These are phyloP conservation scores for Sporothrix brasiliensis DNA, from an alignment of 2,329 filamentous ascomycete genomes.

Conservation along the genomic window DNA sequence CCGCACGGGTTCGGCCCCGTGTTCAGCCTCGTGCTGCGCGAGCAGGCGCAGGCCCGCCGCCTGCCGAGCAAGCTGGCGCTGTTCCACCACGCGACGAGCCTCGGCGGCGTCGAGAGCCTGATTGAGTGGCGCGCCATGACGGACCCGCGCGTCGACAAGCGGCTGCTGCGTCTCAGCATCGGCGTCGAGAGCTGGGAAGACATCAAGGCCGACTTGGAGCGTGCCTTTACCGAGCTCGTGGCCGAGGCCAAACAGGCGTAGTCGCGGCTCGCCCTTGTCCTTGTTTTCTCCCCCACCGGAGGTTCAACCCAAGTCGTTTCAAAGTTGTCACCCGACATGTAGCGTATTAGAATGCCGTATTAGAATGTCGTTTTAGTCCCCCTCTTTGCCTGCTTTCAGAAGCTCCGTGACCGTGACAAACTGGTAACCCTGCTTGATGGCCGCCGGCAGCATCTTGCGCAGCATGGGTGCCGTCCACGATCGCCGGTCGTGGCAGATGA, in stretches of 20 bases:
- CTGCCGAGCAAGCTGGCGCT: conserved; percentile 78
- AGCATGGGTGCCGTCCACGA: conserved; percentile 85
- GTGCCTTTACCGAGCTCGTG: conserved; percentile 63
- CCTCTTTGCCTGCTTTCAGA: conserved; percentile 47
- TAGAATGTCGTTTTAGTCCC: too few relatives aligned
- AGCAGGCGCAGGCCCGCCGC: conserved; percentile 61
- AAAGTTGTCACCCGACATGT: not conserved
- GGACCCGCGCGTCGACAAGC: conserved; percentile 70
- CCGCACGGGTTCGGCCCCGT: conserved; percentile 87
- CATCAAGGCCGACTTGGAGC: conserved; percentile 71
- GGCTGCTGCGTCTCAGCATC: conserved; percentile 77
- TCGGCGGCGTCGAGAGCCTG: conserved; percentile 92
- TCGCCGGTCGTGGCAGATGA: conserved; percentile 84
- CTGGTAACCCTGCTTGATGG: conserved; percentile 69
- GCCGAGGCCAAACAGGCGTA: conserved; percentile 27
- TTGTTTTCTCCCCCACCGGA: not conserved
- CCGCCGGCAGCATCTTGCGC: conserved; percentile 68
- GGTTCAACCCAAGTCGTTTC: not conserved
- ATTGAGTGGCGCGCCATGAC: conserved; percentile 96
- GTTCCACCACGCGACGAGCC: conserved; percentile 92
- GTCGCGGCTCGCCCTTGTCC: not conserved
- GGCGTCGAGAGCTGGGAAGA: conserved; percentile 89
- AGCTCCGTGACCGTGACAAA: conserved; percentile 73
- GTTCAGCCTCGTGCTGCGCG: conserved; percentile 72
- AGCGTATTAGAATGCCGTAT: too few relatives aligned